Base-by-base conservation (phyloP, 169 alveolate species). In the Neospora caninum region DNA sequence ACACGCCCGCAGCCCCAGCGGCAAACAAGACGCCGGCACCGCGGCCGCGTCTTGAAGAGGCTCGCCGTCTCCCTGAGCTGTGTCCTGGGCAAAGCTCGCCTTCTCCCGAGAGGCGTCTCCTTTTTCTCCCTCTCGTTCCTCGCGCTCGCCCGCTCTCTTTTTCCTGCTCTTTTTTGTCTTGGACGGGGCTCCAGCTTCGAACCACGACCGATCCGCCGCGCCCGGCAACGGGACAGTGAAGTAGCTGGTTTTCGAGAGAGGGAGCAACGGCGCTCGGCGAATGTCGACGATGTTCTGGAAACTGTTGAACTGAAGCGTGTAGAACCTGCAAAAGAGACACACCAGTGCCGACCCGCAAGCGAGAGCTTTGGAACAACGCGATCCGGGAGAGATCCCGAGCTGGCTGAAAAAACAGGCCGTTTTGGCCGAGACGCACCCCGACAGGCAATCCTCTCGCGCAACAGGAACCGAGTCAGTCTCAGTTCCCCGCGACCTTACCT, bases 221-320 rank as follows among this genome's bases (percentile, higher is more conserved):
- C 39, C 39, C 20, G 82, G 82, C 82, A 78, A 2, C 25, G 89
- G 64, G 18, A 82, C 64, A n/a, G 69, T 42, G 67, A 42, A 82
- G 64, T 39, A 82, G 38, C 22, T 43, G 1, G 64, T 10, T 34
- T 82, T 82, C 2, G 53, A 16, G 18, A 39, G 41, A 18, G 89
- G 89, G 9, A 31, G 53, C 31, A 82, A 34, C 38, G 53, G 89
- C 34, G 67, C 43, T 13, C 89, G 53, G n/a, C 89, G 53, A 25
- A 82, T 31, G 89, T 82, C 89, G 89, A 82, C 64, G 10, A 82
- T 82, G 67, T 82, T 29, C 41, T 31, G 58, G 67, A 82, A 82
- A 25, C 69, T 43, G 64, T 82, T 42, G 64, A 82, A 82, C 89
- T 82, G 89, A 1, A 82, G 89, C n/a, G 67, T 31, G 67, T 41